Evolutionary conservation across 2,329 filamentous ascomycete species (phyloP).

Genomic region (Sphaerulina populicola): DNA sequence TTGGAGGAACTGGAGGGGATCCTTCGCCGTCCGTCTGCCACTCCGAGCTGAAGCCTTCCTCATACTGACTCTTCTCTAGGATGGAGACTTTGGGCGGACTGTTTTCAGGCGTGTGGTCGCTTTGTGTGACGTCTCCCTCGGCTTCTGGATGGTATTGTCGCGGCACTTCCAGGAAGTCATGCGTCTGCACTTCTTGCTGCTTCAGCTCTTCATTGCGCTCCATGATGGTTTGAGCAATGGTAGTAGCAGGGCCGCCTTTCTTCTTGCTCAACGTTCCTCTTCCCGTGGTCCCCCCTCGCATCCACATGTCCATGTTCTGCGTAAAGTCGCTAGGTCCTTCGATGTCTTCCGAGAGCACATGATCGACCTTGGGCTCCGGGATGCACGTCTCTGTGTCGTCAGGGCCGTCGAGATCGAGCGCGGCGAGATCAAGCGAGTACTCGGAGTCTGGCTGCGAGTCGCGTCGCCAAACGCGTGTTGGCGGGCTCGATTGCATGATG

Average conservation of each 20-base stretch:
- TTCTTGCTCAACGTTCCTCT: conserved; percentile 3
- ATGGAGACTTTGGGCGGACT: conserved; percentile 24
- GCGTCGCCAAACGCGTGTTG: conserved; percentile 23
- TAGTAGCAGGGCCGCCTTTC: not conserved
- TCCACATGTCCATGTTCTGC: conserved; percentile 32
- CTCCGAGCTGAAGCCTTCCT: conserved; percentile 25
- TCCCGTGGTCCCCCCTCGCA: conserved; percentile 5
- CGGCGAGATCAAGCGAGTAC: conserved; percentile 31
- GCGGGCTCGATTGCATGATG: conserved; percentile 29
- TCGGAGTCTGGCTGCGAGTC: conserved; percentile 23
- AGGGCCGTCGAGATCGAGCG: conserved; percentile 24
- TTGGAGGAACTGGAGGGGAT: conserved; percentile 24
- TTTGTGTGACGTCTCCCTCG: conserved; percentile 15
- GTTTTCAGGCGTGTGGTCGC: conserved; percentile 26
- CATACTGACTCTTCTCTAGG: conserved; percentile 5
- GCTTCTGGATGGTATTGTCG: conserved; percentile 15
- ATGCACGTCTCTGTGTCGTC: conserved; percentile 23
- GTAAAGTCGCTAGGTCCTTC: conserved; percentile 35
- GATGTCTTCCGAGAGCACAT: conserved; percentile 32
- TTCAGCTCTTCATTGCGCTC: conserved; percentile 4
- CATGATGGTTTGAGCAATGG: conserved; percentile 4
- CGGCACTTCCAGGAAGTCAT: conserved; percentile 6
- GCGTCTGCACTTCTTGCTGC: conserved; percentile 3
- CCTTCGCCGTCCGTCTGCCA: conserved; percentile 28
- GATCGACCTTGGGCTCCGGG: conserved; percentile 24